Percentiles rank a stretch among this genome's conserved stretches.
Evolutionary conservation across 106 monocot genomes (phyloP).

Genomic region (Iris macrosiphon): DNA sequence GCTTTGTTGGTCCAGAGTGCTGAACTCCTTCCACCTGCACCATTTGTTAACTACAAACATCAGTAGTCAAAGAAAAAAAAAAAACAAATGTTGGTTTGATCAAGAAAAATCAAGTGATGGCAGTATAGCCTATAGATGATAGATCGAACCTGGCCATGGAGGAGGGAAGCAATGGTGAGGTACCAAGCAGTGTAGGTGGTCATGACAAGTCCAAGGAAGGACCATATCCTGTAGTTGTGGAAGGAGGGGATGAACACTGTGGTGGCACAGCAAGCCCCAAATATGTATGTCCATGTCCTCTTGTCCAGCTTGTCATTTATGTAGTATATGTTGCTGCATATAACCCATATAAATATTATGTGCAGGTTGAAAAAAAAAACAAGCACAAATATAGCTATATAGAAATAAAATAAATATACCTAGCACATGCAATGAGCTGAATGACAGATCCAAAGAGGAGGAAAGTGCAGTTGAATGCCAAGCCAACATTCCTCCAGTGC

Average conservation of each 20-base stretch:
- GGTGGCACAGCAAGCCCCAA: slow-evolving; percentile 78
- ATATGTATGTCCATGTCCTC: slow-evolving; percentile 81
- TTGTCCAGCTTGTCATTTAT: slow-evolving; percentile 81
- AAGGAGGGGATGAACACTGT: slow-evolving; percentile 89
- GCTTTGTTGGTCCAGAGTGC: slow-evolving; percentile 63
- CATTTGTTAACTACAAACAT: background rate
- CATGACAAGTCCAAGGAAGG: slow-evolving; percentile 68
- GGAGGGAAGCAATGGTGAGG: slow-evolving; percentile 52
- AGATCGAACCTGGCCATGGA: slow-evolving; percentile 58
- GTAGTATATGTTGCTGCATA: slow-evolving; percentile 72
- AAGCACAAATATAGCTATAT: background rate
- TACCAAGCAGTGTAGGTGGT: slow-evolving; percentile 84
- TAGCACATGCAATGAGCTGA: slow-evolving; percentile 75
- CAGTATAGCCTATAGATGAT: too few species aligned
- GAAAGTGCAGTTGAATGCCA: slow-evolving; percentile 80
- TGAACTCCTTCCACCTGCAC: slow-evolving; percentile 65
- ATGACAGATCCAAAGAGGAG: slow-evolving; percentile 81
- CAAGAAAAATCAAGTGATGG: too few species aligned
- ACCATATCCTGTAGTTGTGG: slow-evolving; percentile 84
- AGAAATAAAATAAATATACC: slow-evolving; percentile 17
- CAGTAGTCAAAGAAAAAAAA: background rate
- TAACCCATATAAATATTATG: background rate
- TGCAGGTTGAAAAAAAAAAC: background rate
- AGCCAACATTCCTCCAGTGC: slow-evolving; percentile 72
- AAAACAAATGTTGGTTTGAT: background rate